These are phyloP conservation scores for Boletus eberwhitei DNA, from an alignment of 768 basidiomycete genomes.

Conservation along the genomic window DNA sequence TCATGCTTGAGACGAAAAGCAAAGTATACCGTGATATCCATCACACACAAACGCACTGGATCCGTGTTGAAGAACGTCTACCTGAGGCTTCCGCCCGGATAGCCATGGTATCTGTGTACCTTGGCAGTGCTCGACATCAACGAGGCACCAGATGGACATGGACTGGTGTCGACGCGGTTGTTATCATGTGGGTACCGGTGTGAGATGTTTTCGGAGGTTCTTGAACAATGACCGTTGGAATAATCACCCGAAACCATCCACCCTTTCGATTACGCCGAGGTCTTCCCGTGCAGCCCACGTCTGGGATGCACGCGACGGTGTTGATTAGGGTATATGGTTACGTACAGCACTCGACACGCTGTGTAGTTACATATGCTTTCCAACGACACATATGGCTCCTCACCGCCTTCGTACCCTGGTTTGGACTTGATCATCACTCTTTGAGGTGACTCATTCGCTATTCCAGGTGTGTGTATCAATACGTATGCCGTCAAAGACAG, in stretches of 20 bases:
- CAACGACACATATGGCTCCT: background rate
- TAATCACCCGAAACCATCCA: constrained; percentile 7
- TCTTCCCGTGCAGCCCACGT: too few species aligned
- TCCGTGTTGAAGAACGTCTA: constrained; percentile 23
- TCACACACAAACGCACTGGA: constrained; percentile 1
- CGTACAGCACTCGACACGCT: background rate
- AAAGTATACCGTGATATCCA: too few species aligned
- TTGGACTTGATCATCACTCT: background rate
- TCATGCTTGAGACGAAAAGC: background rate
- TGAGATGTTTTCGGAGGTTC: background rate
- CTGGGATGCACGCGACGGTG: too few species aligned
- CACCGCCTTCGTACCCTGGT: background rate
- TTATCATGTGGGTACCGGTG: constrained; percentile 27
- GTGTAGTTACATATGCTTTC: background rate
- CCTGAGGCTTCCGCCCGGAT: constrained; percentile 27
- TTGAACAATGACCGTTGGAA: background rate
- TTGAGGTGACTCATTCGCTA: background rate
- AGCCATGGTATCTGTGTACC: constrained; percentile 23
- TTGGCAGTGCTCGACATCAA: constrained; percentile 26
- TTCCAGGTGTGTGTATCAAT: background rate
- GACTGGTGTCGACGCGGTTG: constrained; percentile 26
- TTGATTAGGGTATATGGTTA: too few species aligned
- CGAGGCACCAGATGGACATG: constrained; percentile 32
- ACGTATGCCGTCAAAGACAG: constrained; percentile 2
- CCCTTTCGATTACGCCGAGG: too few species aligned